Conservation (phyloP, 805 yeast species). For the Starmerella bombi region DNA sequence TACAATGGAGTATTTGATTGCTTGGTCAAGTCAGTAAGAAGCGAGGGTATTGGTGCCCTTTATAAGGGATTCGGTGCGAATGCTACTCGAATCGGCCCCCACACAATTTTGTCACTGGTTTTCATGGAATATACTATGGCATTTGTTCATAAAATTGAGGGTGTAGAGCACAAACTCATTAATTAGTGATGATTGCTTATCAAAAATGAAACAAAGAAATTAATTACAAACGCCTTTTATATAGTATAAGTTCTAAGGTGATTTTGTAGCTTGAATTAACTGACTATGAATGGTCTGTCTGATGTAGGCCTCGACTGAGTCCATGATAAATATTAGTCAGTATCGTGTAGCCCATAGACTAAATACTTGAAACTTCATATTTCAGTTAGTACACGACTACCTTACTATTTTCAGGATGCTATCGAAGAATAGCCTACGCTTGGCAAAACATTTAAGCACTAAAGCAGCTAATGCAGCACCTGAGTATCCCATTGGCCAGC, state of each 20-base stretch:
- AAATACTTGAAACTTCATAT: too few species aligned
- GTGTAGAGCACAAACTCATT: slow-evolving; percentile 19
- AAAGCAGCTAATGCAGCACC: background rate
- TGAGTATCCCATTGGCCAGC: slow-evolving; percentile 25
- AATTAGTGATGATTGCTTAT: background rate
- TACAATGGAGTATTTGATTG: slow-evolving; percentile 86
- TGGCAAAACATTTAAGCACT: background rate
- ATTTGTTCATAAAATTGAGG: slow-evolving; percentile 35
- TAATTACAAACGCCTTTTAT: too few species aligned
- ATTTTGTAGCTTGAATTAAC: too few species aligned
- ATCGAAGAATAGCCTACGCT: too few species aligned
- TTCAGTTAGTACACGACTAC: too few species aligned
- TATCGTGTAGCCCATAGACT: too few species aligned
- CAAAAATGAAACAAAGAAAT: too few species aligned
- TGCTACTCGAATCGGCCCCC: slow-evolving; percentile 84
- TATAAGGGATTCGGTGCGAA: slow-evolving; percentile 96
- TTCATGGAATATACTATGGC: slow-evolving; percentile 94
- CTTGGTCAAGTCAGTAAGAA: slow-evolving; percentile 59
- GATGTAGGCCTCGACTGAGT: too few species aligned
- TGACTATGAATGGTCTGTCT: too few species aligned
- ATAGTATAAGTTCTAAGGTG: too few species aligned
- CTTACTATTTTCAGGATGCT: too few species aligned
- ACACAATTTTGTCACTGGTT: slow-evolving; percentile 71
- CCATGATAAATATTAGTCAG: too few species aligned
- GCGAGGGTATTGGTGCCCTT: slow-evolving; percentile 77